phyloP scores from a whole-genome alignment of 2,329 filamentous ascomycete species.

The Lasiodiplodia sp. region DNA sequence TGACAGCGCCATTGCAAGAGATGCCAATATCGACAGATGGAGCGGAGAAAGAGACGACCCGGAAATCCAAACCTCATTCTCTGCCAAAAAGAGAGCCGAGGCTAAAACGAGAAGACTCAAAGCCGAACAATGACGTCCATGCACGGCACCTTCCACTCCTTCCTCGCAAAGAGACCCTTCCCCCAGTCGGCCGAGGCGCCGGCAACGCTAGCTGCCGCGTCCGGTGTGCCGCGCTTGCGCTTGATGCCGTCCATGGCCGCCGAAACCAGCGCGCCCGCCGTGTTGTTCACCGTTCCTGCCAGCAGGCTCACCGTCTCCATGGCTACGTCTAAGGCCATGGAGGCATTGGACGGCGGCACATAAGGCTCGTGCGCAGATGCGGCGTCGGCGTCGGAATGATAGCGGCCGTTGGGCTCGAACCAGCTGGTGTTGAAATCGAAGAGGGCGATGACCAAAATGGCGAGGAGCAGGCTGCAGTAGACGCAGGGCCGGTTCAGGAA shows the following conservation, averaged over 20 bases:
- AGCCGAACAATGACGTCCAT: slow-evolving; percentile 86
- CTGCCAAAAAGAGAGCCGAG: not conserved
- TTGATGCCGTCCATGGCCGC: slow-evolving; percentile 70
- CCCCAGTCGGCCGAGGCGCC: slow-evolving; percentile 11
- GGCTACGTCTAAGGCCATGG: slow-evolving; percentile 32
- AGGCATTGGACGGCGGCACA: slow-evolving; percentile 40
- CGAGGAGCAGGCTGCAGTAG: slow-evolving; percentile 95
- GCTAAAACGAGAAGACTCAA: slow-evolving; percentile 47
- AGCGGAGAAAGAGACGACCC: not conserved
- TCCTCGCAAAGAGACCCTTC: slow-evolving; percentile 77
- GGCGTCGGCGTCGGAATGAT: slow-evolving; percentile 23
- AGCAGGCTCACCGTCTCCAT: slow-evolving; percentile 49
- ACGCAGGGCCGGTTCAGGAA: slow-evolving; percentile 96
- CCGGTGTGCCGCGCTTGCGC: slow-evolving; percentile 36
- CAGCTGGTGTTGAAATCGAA: slow-evolving; percentile 92
- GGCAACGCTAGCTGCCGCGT: slow-evolving; percentile 31
- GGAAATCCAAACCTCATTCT: slow-evolving; percentile 13
- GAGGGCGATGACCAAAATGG: slow-evolving; percentile 94
- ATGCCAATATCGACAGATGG: slow-evolving; percentile 2
- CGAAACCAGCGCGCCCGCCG: slow-evolving; percentile 70
- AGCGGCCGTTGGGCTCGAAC: slow-evolving; percentile 70
- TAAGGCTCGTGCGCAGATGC: slow-evolving; percentile 31
- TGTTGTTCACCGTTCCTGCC: slow-evolving; percentile 67
- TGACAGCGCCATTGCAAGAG: not conserved
- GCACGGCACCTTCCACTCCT: slow-evolving; percentile 91